Conservation (phyloP, 2,329 filamentous ascomycete species). For the Aureobasidium sp. region DNA sequence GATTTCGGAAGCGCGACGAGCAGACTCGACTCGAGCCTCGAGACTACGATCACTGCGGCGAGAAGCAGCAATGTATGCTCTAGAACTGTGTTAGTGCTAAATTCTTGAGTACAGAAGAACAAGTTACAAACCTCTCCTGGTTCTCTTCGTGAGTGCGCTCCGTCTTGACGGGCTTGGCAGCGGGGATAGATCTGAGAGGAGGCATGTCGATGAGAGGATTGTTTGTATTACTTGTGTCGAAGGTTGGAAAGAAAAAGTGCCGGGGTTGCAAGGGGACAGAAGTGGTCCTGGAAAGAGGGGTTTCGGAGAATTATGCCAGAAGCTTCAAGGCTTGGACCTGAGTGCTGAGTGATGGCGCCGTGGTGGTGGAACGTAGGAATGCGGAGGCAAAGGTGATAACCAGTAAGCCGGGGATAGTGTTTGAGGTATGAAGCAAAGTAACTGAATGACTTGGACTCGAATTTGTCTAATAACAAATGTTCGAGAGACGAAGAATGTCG, state of each 20-base stretch:
- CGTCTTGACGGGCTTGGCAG: conserved; percentile 47
- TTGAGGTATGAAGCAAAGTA: background rate
- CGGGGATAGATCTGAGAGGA: conserved; percentile 30
- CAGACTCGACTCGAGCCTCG: conserved; percentile 82
- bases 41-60: conserved; percentile 76
- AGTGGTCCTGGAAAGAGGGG: background rate
- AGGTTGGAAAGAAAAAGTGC: background rate
- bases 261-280: background rate
- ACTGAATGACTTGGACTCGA: background rate
- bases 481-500: conserved; percentile 5
- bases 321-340: background rate
- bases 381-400: background rate
- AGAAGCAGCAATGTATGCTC: conserved; percentile 88
- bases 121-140: conserved; percentile 52
- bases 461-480: conserved; percentile 24
- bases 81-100: conserved; percentile 22
- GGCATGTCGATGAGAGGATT: conserved; percentile 19
- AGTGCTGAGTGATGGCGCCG: background rate
- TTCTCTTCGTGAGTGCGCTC: conserved; percentile 74
- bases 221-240: background rate
- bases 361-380: background rate
- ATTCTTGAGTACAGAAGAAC: background rate
- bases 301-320: conserved; percentile 8
- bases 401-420: background rate
- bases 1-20: conserved; percentile 78